Base-by-base conservation (phyloP, 73 alveolate genomes). In the Tetrahymena borealis region DNA sequence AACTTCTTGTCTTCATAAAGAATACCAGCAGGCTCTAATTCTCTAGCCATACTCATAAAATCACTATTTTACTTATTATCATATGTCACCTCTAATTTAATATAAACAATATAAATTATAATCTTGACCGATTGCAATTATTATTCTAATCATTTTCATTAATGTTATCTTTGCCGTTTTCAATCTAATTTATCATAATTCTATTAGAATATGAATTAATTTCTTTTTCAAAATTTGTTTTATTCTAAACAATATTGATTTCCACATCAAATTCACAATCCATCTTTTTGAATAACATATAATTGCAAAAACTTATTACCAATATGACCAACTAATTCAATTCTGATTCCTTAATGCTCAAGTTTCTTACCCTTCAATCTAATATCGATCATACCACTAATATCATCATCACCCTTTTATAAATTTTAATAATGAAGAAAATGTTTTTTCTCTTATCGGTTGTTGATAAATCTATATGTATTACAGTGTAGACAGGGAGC, bases 21-120 rank as follows among this genome's bases (percentile, higher is more conserved):
- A 11, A 90, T 93, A 39, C 95, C 95, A 40, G 90, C 77, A 32
- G 95, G 95, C 20, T 93, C 95, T 35, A 93, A 93, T 93, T 93
- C 95, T 93, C 95, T 93, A 4, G 93, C 43, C 95, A 93, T 93
- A 13, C 93, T 79, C 95, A 93, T 93, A 38, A 93, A 93, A 93
- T 93, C 95, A 39, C 93, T 78, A 93, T 92, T 93, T 41, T 93
- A 37, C 39, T 93, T 93, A 24, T 38, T 79, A 40, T 93, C 95
- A 93, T 93, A 79, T 18, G 91, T 93, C 15, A 93, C 91, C 91
- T 93, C 95, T 93, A 31, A 11, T n/a, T n/a, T n/a, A n/a, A n/a
- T n/a, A n/a, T n/a, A n/a, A n/a, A n/a, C n/a, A n/a, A n/a, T n/a
- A n/a, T n/a, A n/a, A n/a, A n/a, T n/a, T n/a, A n/a, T n/a, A n/a